A percentile compares a stretch with the other conserved stretches of the same genome.
Conservation (phyloP, 345 rosid species). For the Isatis tinctoria region DNA sequence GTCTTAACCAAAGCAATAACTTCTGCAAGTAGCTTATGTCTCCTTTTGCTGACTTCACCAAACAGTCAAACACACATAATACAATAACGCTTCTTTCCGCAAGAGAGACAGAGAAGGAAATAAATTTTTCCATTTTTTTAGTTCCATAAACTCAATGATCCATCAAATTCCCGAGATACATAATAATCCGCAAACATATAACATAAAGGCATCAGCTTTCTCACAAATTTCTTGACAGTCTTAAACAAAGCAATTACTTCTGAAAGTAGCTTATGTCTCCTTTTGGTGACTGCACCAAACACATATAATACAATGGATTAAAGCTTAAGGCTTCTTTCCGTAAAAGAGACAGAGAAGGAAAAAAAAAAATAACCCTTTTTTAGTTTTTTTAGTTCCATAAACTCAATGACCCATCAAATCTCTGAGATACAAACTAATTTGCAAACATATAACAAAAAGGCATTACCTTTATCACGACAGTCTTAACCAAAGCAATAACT, state of each 20-base stretch:
- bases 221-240: too few relatives aligned
- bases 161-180: too few relatives aligned
- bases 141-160: too few relatives aligned
- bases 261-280: constrained; percentile 88
- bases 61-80: background rate
- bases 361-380: background rate
- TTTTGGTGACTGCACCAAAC: constrained; percentile 67
- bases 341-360: background rate
- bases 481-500: background rate
- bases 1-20: constrained; percentile 24
- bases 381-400: too few relatives aligned
- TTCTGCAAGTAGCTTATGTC: constrained; percentile 87
- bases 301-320: background rate
- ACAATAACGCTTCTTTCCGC: background rate
- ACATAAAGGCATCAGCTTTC: background rate
- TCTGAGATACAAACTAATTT: background rate
- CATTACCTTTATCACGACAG: background rate
- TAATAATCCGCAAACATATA: background rate
- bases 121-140: too few relatives aligned
- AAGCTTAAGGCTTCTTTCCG: background rate
- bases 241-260: constrained; percentile 37
- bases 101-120: background rate
- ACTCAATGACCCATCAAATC: too few relatives aligned
- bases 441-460: background rate
- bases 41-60: constrained; percentile 85